Percentiles rank a stretch among this genome's conserved stretches.
phyloP scores from a whole-genome alignment of 371 early-diverging fungal genomes.

The Gilbertella persicaria region DNA sequence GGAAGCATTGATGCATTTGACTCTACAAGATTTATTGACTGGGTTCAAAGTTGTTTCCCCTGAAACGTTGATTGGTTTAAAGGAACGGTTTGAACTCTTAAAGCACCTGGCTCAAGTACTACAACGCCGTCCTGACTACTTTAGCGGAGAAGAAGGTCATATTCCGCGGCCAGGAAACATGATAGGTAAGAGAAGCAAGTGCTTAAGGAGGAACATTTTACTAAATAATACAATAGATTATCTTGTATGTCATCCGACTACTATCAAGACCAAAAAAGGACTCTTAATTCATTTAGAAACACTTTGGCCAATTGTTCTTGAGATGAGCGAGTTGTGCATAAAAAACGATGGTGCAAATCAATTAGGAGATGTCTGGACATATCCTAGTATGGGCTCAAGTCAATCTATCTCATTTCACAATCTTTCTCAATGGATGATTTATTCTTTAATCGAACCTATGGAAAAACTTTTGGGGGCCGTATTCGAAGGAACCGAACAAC shows the following conservation, averaged over 20 bases:
- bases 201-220: not conserved
- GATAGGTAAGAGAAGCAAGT: slow-evolving; percentile 54
- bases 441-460: slow-evolving; percentile 85
- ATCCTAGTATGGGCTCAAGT: slow-evolving; percentile 36
- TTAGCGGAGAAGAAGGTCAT: slow-evolving; percentile 37
- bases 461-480: slow-evolving; percentile 55
- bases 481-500: slow-evolving; percentile 60
- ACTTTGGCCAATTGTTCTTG: slow-evolving; percentile 79
- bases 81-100: slow-evolving; percentile 74
- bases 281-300: slow-evolving; percentile 62
- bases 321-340: slow-evolving; percentile 38
- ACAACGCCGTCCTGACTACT: slow-evolving; percentile 42
- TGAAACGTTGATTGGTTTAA: slow-evolving; percentile 76
- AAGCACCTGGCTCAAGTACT: slow-evolving; percentile 60
- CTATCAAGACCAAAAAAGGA: slow-evolving; percentile 48
- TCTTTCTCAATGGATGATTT: slow-evolving; percentile 90
- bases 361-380: slow-evolving; percentile 90
- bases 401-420: slow-evolving; percentile 82
- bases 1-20: slow-evolving; percentile 56
- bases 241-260: slow-evolving; percentile 36
- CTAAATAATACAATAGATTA: slow-evolving; percentile 26
- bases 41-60: slow-evolving; percentile 74
- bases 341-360: slow-evolving; percentile 38
- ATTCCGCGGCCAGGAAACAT: slow-evolving; percentile 83
- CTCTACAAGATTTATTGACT: slow-evolving; percentile 49